Percentiles rank a stretch among this genome's conserved stretches.
These are phyloP conservation scores for Saccharomyces hybrid DNA, from an alignment of 1,139 yeast species.

Conservation along the genomic window DNA sequence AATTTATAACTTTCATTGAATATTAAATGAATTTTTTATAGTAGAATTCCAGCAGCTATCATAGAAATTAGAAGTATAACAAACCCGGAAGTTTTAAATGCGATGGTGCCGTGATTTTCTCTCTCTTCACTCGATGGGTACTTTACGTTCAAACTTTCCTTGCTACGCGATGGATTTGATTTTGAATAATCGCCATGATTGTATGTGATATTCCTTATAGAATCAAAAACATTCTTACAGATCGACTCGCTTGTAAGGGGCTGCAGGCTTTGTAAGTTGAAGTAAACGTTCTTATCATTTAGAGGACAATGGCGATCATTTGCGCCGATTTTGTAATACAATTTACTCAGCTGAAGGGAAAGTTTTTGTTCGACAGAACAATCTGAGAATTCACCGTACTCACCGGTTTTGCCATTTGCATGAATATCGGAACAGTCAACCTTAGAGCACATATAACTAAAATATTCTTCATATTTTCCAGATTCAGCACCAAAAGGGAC, in stretches of 20 bases:
- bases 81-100: background rate
- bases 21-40: background rate
- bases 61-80: background rate
- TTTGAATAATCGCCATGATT: background rate
- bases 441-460: constrained; percentile 43
- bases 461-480: constrained; percentile 33
- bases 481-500: constrained; percentile 31
- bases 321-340: constrained; percentile 35
- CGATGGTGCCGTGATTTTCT: background rate
- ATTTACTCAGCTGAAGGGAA: constrained; percentile 46
- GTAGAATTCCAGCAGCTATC: background rate
- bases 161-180: background rate
- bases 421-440: constrained; percentile 47
- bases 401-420: constrained; percentile 43
- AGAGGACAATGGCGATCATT: constrained; percentile 19
- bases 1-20: background rate
- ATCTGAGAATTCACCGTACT: constrained; percentile 52
- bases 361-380: constrained; percentile 47
- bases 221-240: background rate
- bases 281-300: constrained; percentile 15
- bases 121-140: background rate
- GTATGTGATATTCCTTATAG: background rate
- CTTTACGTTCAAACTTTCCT: background rate
- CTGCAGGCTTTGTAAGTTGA: constrained; percentile 13
- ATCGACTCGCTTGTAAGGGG: background rate